Evolutionary conservation across 2,329 filamentous ascomycete species (phyloP).

Genomic region (Dothidotthia symphoricarpi): DNA sequence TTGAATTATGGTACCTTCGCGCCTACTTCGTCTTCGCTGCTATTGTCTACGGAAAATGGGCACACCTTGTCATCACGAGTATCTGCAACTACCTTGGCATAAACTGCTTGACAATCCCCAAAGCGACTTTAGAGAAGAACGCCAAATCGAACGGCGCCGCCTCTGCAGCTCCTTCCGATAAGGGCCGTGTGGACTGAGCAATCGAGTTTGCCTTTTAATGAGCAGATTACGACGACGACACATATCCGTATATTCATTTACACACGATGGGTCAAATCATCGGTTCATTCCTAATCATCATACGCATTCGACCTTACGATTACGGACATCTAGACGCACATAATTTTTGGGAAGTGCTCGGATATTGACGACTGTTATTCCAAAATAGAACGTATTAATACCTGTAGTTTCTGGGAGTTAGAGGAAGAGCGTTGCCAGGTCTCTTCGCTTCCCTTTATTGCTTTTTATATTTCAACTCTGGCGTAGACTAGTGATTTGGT

Average conservation of each 20-base stretch:
- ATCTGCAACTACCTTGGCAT: constrained; percentile 93
- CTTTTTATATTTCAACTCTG: not conserved
- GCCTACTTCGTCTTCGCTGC: constrained; percentile 79
- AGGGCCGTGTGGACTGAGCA: constrained; percentile 35
- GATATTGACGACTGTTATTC: not conserved
- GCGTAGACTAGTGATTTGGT: no score
- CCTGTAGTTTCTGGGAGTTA: not conserved
- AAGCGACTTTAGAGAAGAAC: constrained; percentile 27
- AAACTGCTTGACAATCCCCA: constrained; percentile 82
- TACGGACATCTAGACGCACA: constrained; percentile 1
- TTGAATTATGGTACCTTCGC: constrained; percentile 79
- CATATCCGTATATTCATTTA: not conserved
- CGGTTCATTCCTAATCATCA: constrained; percentile 3
- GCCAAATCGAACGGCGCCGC: constrained; percentile 28
- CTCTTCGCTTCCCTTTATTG: not conserved
- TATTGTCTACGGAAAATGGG: constrained; percentile 91
- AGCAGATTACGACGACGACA: not conserved
- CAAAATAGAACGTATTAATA: constrained; percentile 3
- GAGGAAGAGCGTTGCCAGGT: not conserved
- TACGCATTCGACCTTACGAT: constrained; percentile 1
- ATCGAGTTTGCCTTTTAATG: no score
- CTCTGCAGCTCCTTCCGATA: constrained; percentile 28
- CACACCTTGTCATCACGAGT: constrained; percentile 80
- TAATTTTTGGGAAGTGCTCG: not conserved
- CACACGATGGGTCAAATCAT: constrained; percentile 1